phyloP scores from a whole-genome alignment of 768 basidiomycete species.

The Collybia sordida region DNA sequence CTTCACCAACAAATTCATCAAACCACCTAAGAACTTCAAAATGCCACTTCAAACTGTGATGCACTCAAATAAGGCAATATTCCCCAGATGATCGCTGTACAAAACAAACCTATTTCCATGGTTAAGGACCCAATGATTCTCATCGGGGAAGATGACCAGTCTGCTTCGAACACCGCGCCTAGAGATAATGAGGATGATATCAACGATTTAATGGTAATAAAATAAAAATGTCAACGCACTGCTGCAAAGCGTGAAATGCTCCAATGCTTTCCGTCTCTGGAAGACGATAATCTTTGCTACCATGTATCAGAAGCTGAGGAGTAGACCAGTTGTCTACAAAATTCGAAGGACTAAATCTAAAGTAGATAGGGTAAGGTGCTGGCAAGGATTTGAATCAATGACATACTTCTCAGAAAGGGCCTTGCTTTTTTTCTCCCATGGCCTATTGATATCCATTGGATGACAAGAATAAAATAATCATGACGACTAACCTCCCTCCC shows the following conservation, averaged over 20 bases:
- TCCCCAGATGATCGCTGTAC: no score
- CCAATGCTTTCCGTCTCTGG: conserved; percentile 83
- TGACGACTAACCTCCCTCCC: conserved; percentile 55
- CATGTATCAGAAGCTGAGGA: conserved; percentile 82
- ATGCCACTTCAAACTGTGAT: conserved; percentile 85
- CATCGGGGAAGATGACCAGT: conserved; percentile 82
- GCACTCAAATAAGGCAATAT: neutral
- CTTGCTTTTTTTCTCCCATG: conserved; percentile 66
- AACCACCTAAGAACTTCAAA: conserved; percentile 94
- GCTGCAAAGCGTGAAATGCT: conserved; percentile 83
- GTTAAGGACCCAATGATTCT: conserved; percentile 91
- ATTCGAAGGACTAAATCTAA: conserved; percentile 75
- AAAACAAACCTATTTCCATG: conserved; percentile 66
- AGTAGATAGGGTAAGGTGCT: neutral
- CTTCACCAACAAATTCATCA: conserved; percentile 57
- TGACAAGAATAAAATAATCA: neutral
- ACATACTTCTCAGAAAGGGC: conserved; percentile 56
- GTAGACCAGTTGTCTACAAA: conserved; percentile 85
- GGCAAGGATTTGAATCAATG: neutral
- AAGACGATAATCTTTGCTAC: conserved; percentile 86
- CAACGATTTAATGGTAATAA: neutral
- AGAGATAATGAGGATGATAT: neutral
- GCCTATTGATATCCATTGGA: conserved; percentile 29
- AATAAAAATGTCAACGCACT: conserved; percentile 45
- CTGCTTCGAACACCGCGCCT: conserved; percentile 75